Evolutionary conservation across 2,329 filamentous ascomycete genomes (phyloP), one percentile per base, ranked within the genome.

Genomic region (Fusarium sp.): DNA sequence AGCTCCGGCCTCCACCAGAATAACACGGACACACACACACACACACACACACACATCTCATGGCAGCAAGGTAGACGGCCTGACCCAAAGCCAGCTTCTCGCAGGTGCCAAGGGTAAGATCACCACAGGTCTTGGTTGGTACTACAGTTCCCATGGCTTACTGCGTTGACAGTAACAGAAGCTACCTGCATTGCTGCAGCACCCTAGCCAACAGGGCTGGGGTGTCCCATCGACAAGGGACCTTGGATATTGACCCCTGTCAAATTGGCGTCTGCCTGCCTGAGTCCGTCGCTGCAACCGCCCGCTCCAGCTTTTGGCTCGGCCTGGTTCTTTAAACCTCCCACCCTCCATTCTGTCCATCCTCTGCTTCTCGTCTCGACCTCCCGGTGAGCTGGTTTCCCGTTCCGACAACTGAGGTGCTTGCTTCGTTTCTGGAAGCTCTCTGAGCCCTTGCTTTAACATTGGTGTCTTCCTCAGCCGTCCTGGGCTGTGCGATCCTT

Each of bases 321-420:
- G 70, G 64, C 57, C 75, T 74, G 59, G 59, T 76, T 77, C 81
- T 80, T 79, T 80, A 79, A 80, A 78, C 77, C 78, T 75, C 74
- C 76, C 76, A 76, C 77, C 79, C 80, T 78, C 80, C 79, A 77
- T 75, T 73, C 70, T 72, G 52, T 29, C 57, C 71, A 65, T 64
- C 63, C 72, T 72, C 61, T 69, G 42, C 59, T 74, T 65, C 69
- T 64, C 57, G 54, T 50, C 73, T 69, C 62, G 68, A 69, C 61
- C 64, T 75, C 65, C 45, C 71, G 72, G 67, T 63, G 70, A 75
- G 62, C 72, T 75, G 73, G 65, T 54, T 72, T 54, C 68, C 63
- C 47, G 31, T 34, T 72, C 66, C 52, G 59, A 72, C 60, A 54
- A 69, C 50, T 57, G 47, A 52, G 47, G 47, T 52, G 29, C 71